phyloP scores from a whole-genome alignment of 345 rosid genomes.

The Iberis pinnata region DNA sequence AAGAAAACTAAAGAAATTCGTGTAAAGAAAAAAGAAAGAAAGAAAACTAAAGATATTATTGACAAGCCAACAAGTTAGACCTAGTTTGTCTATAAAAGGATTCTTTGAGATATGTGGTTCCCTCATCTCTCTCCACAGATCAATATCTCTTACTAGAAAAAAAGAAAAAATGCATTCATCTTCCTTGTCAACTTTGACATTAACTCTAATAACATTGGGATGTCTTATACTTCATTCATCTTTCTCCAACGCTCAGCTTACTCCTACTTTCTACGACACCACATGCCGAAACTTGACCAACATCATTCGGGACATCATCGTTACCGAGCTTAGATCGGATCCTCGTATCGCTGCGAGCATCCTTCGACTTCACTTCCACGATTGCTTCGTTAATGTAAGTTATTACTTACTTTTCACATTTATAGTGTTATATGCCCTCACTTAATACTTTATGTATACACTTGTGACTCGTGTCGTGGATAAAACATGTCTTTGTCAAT shows the following conservation, averaged over 20 bases:
- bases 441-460: neutral
- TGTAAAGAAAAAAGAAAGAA: too few species aligned
- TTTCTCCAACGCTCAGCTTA: conserved; percentile 27
- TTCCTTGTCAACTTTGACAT: conserved; percentile 14
- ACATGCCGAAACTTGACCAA: conserved; percentile 47
- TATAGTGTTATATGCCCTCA: too few species aligned
- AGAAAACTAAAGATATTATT: too few species aligned
- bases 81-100: too few species aligned
- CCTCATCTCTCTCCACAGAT: too few species aligned
- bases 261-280: conserved; percentile 45
- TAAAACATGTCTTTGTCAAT: too few species aligned
- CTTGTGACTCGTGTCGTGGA: too few species aligned
- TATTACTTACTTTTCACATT: too few species aligned
- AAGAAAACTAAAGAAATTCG: too few species aligned
- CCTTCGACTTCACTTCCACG: conserved; percentile 60
- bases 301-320: conserved; percentile 40
- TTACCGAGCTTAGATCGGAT: conserved; percentile 33
- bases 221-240: conserved; percentile 18
- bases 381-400: conserved; percentile 54
- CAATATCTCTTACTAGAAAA: too few species aligned
- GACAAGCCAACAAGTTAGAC: too few species aligned
- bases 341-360: conserved; percentile 53
- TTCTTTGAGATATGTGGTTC: too few species aligned
- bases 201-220: conserved; percentile 22
- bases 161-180: conserved; percentile 23